Base-by-base conservation (phyloP, 345 rosid genomes). In the Crucihimalaya himalaica region DNA sequence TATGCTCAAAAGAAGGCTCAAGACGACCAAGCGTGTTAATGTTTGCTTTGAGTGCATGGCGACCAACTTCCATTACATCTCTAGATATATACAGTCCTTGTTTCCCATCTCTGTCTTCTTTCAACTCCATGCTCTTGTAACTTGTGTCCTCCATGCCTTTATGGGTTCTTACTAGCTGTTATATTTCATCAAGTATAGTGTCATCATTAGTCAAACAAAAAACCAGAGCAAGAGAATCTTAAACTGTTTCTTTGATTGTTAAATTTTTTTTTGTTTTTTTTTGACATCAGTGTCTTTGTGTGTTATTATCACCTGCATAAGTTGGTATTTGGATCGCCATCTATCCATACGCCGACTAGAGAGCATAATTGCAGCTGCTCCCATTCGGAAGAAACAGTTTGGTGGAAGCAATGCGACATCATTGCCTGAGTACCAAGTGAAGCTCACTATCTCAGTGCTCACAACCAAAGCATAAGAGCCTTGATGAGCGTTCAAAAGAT, bases 361-460 rank as follows among this genome's bases (percentile, higher is more conserved):
- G 37, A 88, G 90, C 84, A 90, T 71, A 12, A 88, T 7, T 29
- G 96, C 93, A 2, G 91, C 86, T 6, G 87, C 89, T 13, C 91
- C 96, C 86, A 88, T 88, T 31, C 93, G 84, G 70, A 90, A 90
- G 72, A 81, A 85, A 72, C 90, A 86, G 43, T 88, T 91, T 23
- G 92, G 85, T 19, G 90, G 85, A 43, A 91, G 85, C 90, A 91
- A 82, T 19, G 81, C 80, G 9, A 35, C 27, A 0, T 84, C 83
- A 55, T 86, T 85, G 57, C 95, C 97, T 1, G 75, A 32, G 45
- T 87, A 91, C 91, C 88, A 86, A 11, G 88, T 81, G 72, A 47
- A 78, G 73, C 84, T 86, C 42, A 91, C 88, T 3, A 68, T 85
- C 72, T 91, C 91, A 0, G 92, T 84, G 79, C 89, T 88, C 46